These are phyloP conservation scores for Pythium rishiriense DNA, from an alignment of 352 stramenopile species.

Conservation along the genomic window DNA sequence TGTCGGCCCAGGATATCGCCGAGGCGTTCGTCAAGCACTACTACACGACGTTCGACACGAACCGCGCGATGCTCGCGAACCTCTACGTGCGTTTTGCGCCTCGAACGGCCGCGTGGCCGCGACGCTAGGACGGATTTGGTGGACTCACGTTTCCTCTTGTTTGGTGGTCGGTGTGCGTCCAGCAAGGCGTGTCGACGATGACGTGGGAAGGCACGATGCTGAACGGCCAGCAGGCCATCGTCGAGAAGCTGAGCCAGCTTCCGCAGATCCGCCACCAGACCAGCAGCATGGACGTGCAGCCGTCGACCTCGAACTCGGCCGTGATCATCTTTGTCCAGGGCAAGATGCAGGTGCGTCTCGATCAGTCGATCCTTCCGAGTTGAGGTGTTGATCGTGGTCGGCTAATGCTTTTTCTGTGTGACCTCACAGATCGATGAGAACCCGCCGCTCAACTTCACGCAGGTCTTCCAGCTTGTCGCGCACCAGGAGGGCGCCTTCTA, in stretches of 20 bases:
- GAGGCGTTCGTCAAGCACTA: slow-evolving; percentile 89
- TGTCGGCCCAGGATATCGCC: slow-evolving; percentile 84
- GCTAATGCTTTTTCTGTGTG: no score
- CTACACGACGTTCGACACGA: slow-evolving; percentile 86
- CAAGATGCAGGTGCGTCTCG: slow-evolving; percentile 61
- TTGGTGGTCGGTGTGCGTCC: no score
- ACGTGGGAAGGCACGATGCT: slow-evolving; percentile 76
- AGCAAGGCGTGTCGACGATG: slow-evolving; percentile 79
- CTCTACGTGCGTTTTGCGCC: slow-evolving; percentile 69
- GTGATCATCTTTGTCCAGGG: slow-evolving; percentile 97
- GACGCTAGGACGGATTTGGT: background rate
- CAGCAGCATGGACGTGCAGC: slow-evolving; percentile 93
- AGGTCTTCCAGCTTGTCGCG: slow-evolving; percentile 96
- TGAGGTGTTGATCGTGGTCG: background rate
- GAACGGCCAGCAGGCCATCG: slow-evolving; percentile 82
- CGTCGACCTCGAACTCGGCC: slow-evolving; percentile 83
- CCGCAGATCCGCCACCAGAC: slow-evolving; percentile 77
- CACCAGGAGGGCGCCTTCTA: slow-evolving; percentile 94
- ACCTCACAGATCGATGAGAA: slow-evolving; percentile 87
- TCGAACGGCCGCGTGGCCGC: background rate
- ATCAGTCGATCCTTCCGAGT: no score
- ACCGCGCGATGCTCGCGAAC: slow-evolving; percentile 64
- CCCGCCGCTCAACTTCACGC: slow-evolving; percentile 95
- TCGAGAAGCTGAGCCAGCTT: slow-evolving; percentile 85
- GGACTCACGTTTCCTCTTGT: slow-evolving; percentile 9